Base-by-base conservation (phyloP, 768 basidiomycete genomes). In the Ephemerocybe angulata region DNA sequence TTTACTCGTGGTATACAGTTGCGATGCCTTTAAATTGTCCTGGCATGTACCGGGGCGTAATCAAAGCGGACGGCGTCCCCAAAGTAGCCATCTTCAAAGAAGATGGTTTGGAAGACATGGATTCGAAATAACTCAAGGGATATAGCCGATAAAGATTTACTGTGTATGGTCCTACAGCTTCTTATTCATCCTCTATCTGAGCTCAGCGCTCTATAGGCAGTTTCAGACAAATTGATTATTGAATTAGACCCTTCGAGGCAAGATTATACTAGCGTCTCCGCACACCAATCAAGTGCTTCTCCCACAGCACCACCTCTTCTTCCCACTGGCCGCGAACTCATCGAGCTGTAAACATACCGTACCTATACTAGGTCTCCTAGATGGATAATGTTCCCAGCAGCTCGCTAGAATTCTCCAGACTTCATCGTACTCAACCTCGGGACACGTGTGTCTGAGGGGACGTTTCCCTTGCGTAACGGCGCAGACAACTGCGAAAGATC, bases 21-120 rank as follows among this genome's bases (percentile, higher is more conserved):
- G 73, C 87, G 1, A 80, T 88, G 73, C 82, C 87, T 5, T 65
- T 92, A 58, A 92, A 91, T 65, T 88, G 84, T 61, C 72, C 78
- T 19, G 88, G 90, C 7, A 93, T 93, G 90, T 92, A 90, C 64
- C 79, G 90, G 27, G 90, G 90, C 5, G 75, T 90, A 15, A 83
- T 91, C 30, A 72, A 77, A 41, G 72, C 76, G 58, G 87, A 92
- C 55, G 90, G 89, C 10, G 65, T 83, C 7, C 77, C 88, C 0
- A 81, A 81, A 67, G 88, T 86, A 0, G 90, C 89, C 11, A 89
- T 92, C 50, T 92, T 93, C 67, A 71, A 71, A 19, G 88, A 90
- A 58, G 90, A 93, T 46, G 72, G 72, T 15, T 63, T 81, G 7
- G 64, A 55, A 31, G 54, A 48, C n/a, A n/a, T n/a, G n/a, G n/a